Evolutionary conservation across 2,329 filamentous ascomycete genomes (phyloP).

Genomic region (Penicillium fuscoglaucum): DNA sequence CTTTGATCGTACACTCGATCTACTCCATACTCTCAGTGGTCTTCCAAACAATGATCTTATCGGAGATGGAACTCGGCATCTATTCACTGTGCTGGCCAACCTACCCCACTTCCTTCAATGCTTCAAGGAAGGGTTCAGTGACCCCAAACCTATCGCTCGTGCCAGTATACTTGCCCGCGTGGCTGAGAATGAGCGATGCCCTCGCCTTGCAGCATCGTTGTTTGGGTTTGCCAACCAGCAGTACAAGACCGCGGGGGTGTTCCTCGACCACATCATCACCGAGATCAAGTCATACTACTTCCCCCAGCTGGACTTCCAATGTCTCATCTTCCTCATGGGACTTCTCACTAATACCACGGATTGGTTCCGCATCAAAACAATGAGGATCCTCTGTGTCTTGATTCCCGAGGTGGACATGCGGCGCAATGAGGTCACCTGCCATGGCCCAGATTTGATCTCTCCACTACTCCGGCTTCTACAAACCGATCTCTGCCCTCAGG

Average conservation of each 20-base stretch:
- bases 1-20: constrained; percentile 72
- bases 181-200: constrained; percentile 70
- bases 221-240: constrained; percentile 67
- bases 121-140: constrained; percentile 65
- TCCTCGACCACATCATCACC: constrained; percentile 70
- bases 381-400: constrained; percentile 81
- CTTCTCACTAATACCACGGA: constrained; percentile 82
- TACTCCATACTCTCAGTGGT: constrained; percentile 74
- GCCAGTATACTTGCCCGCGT: constrained; percentile 70
- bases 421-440: constrained; percentile 81
- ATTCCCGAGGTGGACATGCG: constrained; percentile 92
- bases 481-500: constrained; percentile 90
- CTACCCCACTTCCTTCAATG: constrained; percentile 80
- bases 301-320: constrained; percentile 76
- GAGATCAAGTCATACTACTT: constrained; percentile 78
- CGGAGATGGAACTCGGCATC: constrained; percentile 76
- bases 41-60: constrained; percentile 78
- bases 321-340: constrained; percentile 86
- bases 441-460: constrained; percentile 93
- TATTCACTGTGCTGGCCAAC: constrained; percentile 89
- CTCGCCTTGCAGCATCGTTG: constrained; percentile 67
- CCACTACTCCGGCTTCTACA: constrained; percentile 85
- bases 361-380: constrained; percentile 91
- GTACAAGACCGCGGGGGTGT: constrained; percentile 70
- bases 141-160: constrained; percentile 59